Base-by-base conservation (phyloP, 2,329 filamentous ascomycete species). In the Alternaria burnsii region DNA sequence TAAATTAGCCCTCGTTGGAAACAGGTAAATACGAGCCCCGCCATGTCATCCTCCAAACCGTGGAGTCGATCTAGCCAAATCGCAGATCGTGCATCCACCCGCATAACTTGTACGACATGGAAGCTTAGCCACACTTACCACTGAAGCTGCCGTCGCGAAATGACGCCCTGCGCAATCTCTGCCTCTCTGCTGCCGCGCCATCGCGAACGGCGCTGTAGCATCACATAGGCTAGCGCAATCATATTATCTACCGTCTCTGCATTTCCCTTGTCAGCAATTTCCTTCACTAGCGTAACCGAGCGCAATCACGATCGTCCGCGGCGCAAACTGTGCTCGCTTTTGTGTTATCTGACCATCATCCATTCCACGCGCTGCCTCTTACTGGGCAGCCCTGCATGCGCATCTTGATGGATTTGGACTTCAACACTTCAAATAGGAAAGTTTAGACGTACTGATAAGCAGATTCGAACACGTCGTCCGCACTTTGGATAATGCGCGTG, bases 231-330 rank as follows among this genome's bases (percentile, higher is more conserved):
- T 4, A 91, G 84, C 16, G 88, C 84, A 18, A 90, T 83, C 16
- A 94, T 79, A 58, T 88, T 89, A 38, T 83, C 78, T 44, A 95
- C 86, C 0, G 91, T 90, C 58, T 82, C 89, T 89, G 70, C 56
- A 43, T 42, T 58, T 50, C 46, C 44, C 38, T 64, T 46, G 68
- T 71, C 61, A 72, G 67, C 55, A 48, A 63, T 42, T 55, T 51
- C 54, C 50, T 64, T 51, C 50, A 54, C 46, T 64, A 58, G 55
- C 53, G 30, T 52, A 52, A 53, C 59, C 55, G 48, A 44, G 43
- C 48, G 40, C 54, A 55, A 40, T 58, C 47, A 58, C 54, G 56
- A 69, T 70, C 62, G 62, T 47, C 59, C 58, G 59, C 62, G 61
- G 62, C 65, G 62, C 57, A 51, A 48, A 46, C 52, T 36, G 30